Conservation (phyloP, 495 filamentous ascomycete genomes). For the Xeromyces bisporus region DNA sequence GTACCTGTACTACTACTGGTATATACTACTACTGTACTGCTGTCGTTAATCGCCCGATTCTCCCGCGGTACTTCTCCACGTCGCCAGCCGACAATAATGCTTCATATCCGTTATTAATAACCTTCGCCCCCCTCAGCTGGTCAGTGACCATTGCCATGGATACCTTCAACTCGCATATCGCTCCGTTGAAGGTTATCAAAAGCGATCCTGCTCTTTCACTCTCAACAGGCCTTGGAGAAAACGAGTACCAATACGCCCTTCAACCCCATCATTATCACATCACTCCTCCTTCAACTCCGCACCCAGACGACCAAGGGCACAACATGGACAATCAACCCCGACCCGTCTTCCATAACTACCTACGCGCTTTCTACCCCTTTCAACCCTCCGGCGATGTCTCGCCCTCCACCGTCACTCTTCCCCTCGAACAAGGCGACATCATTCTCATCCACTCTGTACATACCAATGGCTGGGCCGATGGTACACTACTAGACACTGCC, state of each 20-base stretch:
- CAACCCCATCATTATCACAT: conserved; percentile 29
- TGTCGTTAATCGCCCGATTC: too few species aligned
- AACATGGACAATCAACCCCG: conserved; percentile 31
- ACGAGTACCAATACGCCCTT: conserved; percentile 5
- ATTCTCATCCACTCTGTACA: conserved; percentile 94
- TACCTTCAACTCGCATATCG: conserved; percentile 38
- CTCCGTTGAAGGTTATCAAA: conserved; percentile 59
- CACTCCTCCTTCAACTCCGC: conserved; percentile 60
- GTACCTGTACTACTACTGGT: too few species aligned
- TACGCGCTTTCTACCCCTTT: conserved; percentile 92
- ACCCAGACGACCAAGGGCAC: conserved; percentile 40
- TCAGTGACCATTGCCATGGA: conserved; percentile 15
- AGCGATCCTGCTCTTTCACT: conserved; percentile 29
- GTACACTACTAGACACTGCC: conserved; percentile 77
- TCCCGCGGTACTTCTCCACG: too few species aligned
- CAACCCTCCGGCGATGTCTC: conserved; percentile 58
- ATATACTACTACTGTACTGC: too few species aligned
- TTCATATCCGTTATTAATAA: too few species aligned
- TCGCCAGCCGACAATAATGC: too few species aligned
- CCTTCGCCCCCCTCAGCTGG: too few species aligned
- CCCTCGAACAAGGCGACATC: conserved; percentile 77
- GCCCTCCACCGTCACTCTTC: conserved; percentile 66
- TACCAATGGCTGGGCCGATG: conserved; percentile 97
- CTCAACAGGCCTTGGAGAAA: conserved; percentile 22
- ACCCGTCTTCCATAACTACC: conserved; percentile 77